These are phyloP conservation scores for Corylus avellana DNA, from an alignment of 306 rosid species.

Conservation along the genomic window DNA sequence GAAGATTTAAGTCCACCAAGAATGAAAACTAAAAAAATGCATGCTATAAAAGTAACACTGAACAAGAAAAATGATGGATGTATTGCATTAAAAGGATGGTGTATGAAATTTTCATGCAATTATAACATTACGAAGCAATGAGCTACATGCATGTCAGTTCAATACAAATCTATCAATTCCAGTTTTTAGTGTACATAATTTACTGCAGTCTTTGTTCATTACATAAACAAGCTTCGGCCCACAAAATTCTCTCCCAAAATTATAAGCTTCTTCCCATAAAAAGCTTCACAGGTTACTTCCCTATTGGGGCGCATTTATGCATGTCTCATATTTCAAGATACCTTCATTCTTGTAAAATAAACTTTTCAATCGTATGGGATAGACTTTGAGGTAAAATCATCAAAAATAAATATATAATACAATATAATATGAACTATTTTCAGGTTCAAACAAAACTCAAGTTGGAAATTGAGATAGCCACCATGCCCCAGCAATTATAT, in stretches of 20 bases:
- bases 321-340: neutral
- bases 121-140: neutral
- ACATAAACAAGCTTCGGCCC: neutral
- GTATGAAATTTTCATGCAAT: neutral
- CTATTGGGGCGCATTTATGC: neutral
- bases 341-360: neutral
- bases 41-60: neutral
- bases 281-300: neutral
- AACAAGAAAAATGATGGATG: neutral
- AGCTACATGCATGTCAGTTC: neutral
- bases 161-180: neutral
- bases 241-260: neutral
- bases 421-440: neutral
- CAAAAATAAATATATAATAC: neutral
- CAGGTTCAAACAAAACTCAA: neutral
- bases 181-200: neutral
- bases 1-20: neutral
- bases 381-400: neutral
- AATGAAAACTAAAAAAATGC: neutral
- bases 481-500: neutral
- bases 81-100: neutral
- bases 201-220: neutral
- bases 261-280: neutral
- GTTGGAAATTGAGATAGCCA: neutral
- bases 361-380: neutral